Evolutionary conservation across 169 alveolate species (phyloP).

Genomic region (Plasmodium inui): DNA sequence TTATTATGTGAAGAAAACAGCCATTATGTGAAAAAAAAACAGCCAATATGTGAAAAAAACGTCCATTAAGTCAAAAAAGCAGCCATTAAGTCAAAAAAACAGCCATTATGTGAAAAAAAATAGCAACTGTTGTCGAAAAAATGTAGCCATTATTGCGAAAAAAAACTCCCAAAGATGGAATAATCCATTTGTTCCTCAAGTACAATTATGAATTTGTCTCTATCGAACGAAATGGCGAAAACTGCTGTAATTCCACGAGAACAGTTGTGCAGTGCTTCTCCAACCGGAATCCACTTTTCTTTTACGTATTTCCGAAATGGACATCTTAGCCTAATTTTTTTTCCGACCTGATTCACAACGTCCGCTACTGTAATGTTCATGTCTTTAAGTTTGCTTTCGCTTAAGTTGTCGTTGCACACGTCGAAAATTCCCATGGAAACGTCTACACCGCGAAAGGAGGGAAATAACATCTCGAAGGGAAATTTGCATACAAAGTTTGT

Average conservation of each 20-base stretch:
- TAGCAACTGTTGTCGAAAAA: not conserved
- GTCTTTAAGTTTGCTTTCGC: conserved; percentile 42
- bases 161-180: conserved; percentile 5
- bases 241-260: not conserved
- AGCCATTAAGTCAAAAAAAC: not conserved
- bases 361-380: conserved; percentile 70
- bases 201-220: not conserved
- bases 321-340: not conserved
- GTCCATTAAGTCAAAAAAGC: not conserved
- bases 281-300: not conserved
- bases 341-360: conserved; percentile 31
- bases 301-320: not conserved
- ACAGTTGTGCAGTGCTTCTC: not conserved
- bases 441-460: conserved; percentile 26
- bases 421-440: conserved; percentile 72
- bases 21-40: not conserved
- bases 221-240: not conserved
- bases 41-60: conserved; percentile 11
- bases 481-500: not conserved
- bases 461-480: not conserved
- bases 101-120: not conserved
- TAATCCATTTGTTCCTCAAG: not conserved
- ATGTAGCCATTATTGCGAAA: not conserved
- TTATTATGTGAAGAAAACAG: not conserved
- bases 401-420: conserved; percentile 54